phyloP scores from a whole-genome alignment of 208 protist genomes.

The Crithidia brevicula region DNA sequence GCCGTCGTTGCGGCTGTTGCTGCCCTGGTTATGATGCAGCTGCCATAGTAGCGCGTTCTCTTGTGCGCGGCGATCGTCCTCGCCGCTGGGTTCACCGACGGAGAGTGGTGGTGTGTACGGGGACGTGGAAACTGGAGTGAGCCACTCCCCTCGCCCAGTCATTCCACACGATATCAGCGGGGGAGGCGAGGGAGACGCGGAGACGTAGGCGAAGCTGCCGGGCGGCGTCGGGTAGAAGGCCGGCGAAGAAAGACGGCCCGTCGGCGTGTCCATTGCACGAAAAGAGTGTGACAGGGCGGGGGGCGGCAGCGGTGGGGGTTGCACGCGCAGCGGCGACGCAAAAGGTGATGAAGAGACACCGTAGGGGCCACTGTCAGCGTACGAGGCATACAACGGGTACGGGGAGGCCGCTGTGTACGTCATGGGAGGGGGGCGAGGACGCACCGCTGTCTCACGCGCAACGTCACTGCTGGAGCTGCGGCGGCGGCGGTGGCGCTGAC shows the following conservation, averaged over 20 bases:
- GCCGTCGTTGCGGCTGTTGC: not conserved
- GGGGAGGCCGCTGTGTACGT: slow-evolving; percentile 3
- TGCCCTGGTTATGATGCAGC: not conserved
- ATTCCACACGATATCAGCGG: not conserved
- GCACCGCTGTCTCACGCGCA: not conserved
- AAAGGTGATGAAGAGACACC: slow-evolving; percentile 1
- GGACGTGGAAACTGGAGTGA: not conserved
- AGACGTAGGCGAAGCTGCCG: not conserved
- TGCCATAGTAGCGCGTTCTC: not conserved
- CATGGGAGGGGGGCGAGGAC: not conserved
- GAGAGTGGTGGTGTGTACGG: slow-evolving; percentile 8
- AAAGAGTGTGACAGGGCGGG: not conserved
- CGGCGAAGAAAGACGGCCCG: not conserved
- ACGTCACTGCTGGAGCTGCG: not conserved
- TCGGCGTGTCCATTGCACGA: not conserved
- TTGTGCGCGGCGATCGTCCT: not conserved
- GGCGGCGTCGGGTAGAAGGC: not conserved
- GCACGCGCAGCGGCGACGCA: not conserved
- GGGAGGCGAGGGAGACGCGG: not conserved
- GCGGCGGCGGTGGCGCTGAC: not conserved
- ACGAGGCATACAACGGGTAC: not conserved
- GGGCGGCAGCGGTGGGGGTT: slow-evolving; percentile 7
- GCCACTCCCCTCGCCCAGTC: not conserved
- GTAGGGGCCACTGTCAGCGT: not conserved
- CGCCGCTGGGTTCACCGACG: not conserved